Evolutionary conservation across 805 yeast genomes (phyloP), one percentile per base, ranked within the genome.

Genomic region (Starmerella potacharoeniae): DNA sequence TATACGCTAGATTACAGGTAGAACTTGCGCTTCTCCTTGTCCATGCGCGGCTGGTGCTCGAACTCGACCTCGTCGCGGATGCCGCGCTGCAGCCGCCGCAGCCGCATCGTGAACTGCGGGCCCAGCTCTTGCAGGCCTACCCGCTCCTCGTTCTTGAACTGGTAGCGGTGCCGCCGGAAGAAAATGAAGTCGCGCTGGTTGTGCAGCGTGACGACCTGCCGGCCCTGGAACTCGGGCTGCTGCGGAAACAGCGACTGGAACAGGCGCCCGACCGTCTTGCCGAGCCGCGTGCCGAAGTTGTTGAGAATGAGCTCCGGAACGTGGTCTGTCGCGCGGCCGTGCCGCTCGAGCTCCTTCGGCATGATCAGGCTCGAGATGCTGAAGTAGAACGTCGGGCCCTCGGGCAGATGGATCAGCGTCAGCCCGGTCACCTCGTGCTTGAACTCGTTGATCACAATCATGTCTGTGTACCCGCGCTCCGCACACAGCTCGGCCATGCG

Each of bases 1-100:
- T 28, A 39, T 10, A 22, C 22, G 22, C 22, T 22, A 22, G 4
- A 16, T 65, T 73, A 91, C 62, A 91, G 72, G 66, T 88, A 84
- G 68, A 91, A 91, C 78, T 87, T 89, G 71, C 83, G 82, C 81
- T 90, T 91, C 69, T 91, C 97, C 65, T 84, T 84, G 69, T 93
- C 97, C 97, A 93, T 90, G 61, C 86, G 95, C 4, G 96, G 83
- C 63, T 87, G 80, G 72, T 89, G 95, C 70, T 93, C 97, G 97
- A 97, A 91, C 65, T 88, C 96, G 31, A 86, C 76, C 65, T 91
- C 97, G 62, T 88, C 95, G 66, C 82, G 82, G 64, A 93, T 77
- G 52, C 97, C 98, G 71, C 82, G 84, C 69, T 91, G 97, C 56
- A 93, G 74, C 65, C 97, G 77, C 69, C 96, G 80, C 62, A 93